Evolutionary conservation across 306 rosid species (phyloP), one percentile per base, ranked within the genome.

Genomic region (Dryas octopetala): DNA sequence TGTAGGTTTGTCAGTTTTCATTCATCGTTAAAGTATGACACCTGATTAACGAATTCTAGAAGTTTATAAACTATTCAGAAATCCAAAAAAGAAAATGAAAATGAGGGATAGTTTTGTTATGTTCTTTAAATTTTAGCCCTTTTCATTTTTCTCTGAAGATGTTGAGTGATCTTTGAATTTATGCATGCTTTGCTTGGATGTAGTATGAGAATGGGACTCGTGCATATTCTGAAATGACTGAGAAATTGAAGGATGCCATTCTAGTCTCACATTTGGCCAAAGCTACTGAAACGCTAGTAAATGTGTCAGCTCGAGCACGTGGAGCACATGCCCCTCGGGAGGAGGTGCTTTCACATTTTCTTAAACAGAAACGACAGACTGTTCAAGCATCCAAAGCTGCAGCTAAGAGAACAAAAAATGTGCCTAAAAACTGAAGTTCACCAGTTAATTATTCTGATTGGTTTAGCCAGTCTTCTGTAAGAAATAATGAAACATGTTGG

Each of bases 121-220:
- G 66, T 32, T 58, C 14, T 58, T 23, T 19, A 8, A 38, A 23
- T 14, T 52, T 4, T 4, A 52, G 19, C 13, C 57, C 57, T 52
- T 52, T 52, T 6, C 16, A 52, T 32, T 23, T 58, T 58, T 58
- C 16, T 2, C 41, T 4, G 32, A 23, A 11, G 14, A 0, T 19
- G 46, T 50, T 14, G 40, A 26, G 40, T 58, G 63, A 58, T 58
- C 41, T 32, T 32, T 58, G 8, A 10, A 15, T 13, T 69, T 48
- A 0, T 32, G 26, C 11, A 40, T 68, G 32, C 66, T 17, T 17
- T 77, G 50, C 59, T 66, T 74, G 68, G 70, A 16, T 81, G 85
- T 46, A 92, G 97, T 87, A 74, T 51, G 89, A 90, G 85, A 83
- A 74, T 40, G 82, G 87, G 76, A 75, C 41, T 55, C 77, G n/a